Evolutionary conservation across 306 rosid species (phyloP), one percentile per base, ranked within the genome.

Genomic region (Aeschynomene evenia): DNA sequence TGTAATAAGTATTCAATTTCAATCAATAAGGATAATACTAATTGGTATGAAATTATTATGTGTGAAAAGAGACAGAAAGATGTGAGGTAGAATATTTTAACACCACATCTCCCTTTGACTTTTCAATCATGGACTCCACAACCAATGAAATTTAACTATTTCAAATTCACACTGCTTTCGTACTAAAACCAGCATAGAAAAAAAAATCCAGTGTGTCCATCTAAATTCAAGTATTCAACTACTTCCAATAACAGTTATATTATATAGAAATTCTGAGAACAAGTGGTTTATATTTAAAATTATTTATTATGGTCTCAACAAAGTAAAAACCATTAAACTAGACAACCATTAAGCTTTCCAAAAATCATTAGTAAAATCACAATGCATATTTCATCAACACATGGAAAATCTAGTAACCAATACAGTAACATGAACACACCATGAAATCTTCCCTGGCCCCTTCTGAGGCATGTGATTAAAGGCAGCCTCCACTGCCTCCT

Each of bases 371-470:
- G 14, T n/a, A 26, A 63, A 43, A 26, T 45, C 20, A 13, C 33
- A 57, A 5, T 2, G 4, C 20, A 39, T 28, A 20, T 19, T 71
- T 43, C 69, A 46, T 23, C 40, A 40, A 23, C 10, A 34, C 3
- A 40, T 21, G 9, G 26, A 76, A 57, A 23, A n/a, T 13, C 29
- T 3, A 66, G 24, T 51, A 5, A 64, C 49, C 51, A 71, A 79
- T 60, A 64, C 73, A 64, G 42, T 9, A 45, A 45, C 51, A 15
- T n/a, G 15, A 66, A 74, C 59, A 39, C 20, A 92, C 98, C 97
- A 94, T 71, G 98, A 94, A 67, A 94, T 88, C 71, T 86, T 79
- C 22, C 81, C 88, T 0, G 94, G 94, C 6, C 90, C 98, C 16
- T 73, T 67, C 82, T 76, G 85, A 51, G 98, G 97, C 84, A 82